Percentiles rank a stretch among this genome's conserved stretches.
phyloP scores from a whole-genome alignment of 495 filamentous ascomycete genomes.

The Podospora bellae-mahoneyi region DNA sequence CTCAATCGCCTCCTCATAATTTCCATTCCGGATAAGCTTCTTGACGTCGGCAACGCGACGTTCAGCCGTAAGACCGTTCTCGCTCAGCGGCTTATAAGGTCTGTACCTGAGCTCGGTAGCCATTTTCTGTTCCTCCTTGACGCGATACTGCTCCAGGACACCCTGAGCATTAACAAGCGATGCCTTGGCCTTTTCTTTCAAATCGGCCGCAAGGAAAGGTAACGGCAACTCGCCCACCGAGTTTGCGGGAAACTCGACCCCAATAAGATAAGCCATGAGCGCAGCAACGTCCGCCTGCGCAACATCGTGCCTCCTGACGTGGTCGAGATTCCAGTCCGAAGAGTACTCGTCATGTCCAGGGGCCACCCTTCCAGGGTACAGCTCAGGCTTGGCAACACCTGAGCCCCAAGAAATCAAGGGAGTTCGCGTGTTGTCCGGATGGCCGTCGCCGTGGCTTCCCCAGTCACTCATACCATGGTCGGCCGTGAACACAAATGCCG shows the following conservation, averaged over 20 bases:
- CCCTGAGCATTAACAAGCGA: slow-evolving; percentile 79
- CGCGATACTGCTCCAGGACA: slow-evolving; percentile 94
- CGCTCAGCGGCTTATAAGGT: slow-evolving; percentile 62
- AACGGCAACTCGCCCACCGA: slow-evolving; percentile 93
- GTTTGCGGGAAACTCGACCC: slow-evolving; percentile 89
- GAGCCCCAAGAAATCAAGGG: slow-evolving; percentile 94
- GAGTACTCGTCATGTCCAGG: slow-evolving; percentile 93
- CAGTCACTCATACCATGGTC: slow-evolving; percentile 99
- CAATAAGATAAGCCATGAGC: slow-evolving; percentile 93
- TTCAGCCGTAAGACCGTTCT: slow-evolving; percentile 60
- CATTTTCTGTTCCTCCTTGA: slow-evolving; percentile 88
- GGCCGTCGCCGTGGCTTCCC: slow-evolving; percentile 96
- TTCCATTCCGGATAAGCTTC: slow-evolving; percentile 60
- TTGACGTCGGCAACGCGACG: slow-evolving; percentile 65
- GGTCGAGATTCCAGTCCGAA: slow-evolving; percentile 77
- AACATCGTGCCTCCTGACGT: slow-evolving; percentile 83
- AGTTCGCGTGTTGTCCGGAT: slow-evolving; percentile 95
- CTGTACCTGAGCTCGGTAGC: slow-evolving; percentile 69
- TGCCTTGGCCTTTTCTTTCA: slow-evolving; percentile 77
- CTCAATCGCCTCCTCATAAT: slow-evolving; percentile 70
- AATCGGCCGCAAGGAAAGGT: slow-evolving; percentile 67
- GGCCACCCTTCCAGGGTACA: slow-evolving; percentile 49
- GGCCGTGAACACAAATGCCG: slow-evolving; percentile 94
- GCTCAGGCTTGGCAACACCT: slow-evolving; percentile 74
- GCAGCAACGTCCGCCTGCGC: slow-evolving; percentile 93